These are phyloP conservation scores for Fabrea salina DNA, from an alignment of 169 alveolate species.

Conservation along the genomic window DNA sequence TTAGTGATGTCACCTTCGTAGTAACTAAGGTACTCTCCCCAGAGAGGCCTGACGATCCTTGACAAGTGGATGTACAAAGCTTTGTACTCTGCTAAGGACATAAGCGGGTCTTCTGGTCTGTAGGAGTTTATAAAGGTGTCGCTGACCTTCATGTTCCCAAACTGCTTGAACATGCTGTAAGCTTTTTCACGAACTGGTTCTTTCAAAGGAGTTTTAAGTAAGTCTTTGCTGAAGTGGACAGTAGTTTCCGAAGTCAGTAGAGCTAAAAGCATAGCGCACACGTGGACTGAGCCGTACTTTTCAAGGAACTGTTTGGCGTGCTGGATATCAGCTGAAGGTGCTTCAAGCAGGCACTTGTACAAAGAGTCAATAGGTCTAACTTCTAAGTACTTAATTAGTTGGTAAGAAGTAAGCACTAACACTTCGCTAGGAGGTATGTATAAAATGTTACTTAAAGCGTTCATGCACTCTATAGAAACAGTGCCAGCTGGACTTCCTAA, in stretches of 20 bases:
- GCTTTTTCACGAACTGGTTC: neutral
- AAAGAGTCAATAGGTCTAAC: slow-evolving; percentile 24
- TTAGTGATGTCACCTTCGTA: slow-evolving; percentile 11
- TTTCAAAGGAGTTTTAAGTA: neutral
- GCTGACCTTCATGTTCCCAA: neutral
- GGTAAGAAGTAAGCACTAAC: neutral
- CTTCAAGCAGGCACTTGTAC: neutral
- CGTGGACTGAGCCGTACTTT: slow-evolving; percentile 4
- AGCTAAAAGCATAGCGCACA: slow-evolving; percentile 8
- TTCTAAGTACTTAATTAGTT: slow-evolving; percentile 1
- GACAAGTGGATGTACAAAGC: neutral
- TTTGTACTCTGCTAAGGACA: slow-evolving; percentile 2
- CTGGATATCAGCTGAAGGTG: neutral
- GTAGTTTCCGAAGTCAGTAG: no score
- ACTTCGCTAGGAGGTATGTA: slow-evolving; percentile 19
- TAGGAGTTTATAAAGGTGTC: neutral
- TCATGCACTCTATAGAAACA: neutral
- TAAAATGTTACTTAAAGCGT: neutral
- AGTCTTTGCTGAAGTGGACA: no score
- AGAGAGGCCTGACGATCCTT: slow-evolving; percentile 27
- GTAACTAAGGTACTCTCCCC: slow-evolving; percentile 2
- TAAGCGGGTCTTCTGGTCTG: slow-evolving; percentile 4
- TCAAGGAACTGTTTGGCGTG: neutral
- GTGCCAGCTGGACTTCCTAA: no score
- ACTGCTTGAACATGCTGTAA: neutral